Evolutionary conservation across 495 filamentous ascomycete species (phyloP), one percentile per base, ranked within the genome.

Genomic region (Bacidia gigantensis): DNA sequence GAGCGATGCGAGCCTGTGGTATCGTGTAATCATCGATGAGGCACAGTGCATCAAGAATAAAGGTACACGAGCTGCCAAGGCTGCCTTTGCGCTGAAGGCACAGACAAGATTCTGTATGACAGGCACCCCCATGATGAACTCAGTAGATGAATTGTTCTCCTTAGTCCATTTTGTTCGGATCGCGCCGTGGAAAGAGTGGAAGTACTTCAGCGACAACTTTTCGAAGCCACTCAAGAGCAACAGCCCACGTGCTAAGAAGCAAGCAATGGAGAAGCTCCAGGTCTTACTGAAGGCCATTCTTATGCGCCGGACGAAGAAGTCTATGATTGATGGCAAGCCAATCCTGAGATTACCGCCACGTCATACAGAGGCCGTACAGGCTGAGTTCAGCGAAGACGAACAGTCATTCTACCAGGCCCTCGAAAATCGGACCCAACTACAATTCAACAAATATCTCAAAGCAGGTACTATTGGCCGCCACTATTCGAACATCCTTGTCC

Each of bases 121-220:
- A 11, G 92, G 92, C 5, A 96, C 88, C 0, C 92, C 92, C 0
- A 93, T 95, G 81, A 89, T 92, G 82, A 97, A 98, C 59, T 79
- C 72, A 12, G 78, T 90, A 2, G 72, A 75, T 26, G 92, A 96
- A 60, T 67, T 95, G n/a, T 89, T 79, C 60, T 82, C 88, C 2
- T 69, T 96, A 26, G 72, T 98, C 46, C 75, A 73, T 21, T 98
- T 96, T 65, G 72, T 96, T 43, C 71, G 77, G 2, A 92, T 93
- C 58, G 40, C 71, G 42, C 89, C 90, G n/a, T 97, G 89, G 63
- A 73, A 74, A 53, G 74, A 80, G 1, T 73, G 72, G 62, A 65
- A 74, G 0, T 70, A 69, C 20, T 95, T 93, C 63, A 42, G n/a
- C 9, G 49, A 72, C 65, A 64, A 72, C 22, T 81, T 82, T 56